Conservation (phyloP, 495 filamentous ascomycete species). For the Lasiosphaeris hirsuta region DNA sequence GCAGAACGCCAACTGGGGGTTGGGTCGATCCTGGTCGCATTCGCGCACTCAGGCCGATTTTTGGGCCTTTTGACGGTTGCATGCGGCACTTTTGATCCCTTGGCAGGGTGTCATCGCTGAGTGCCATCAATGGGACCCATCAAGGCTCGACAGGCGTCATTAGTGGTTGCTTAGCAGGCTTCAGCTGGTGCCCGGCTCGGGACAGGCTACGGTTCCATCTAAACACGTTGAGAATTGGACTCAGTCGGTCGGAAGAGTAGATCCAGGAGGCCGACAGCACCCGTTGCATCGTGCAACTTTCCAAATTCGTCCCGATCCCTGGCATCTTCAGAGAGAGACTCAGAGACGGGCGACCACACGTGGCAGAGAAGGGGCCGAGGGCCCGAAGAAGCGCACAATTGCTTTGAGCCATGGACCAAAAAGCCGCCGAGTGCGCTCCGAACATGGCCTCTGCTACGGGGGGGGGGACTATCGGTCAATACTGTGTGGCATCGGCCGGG, state of each 20-base stretch:
- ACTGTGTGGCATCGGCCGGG: too few species aligned
- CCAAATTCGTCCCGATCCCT: not conserved
- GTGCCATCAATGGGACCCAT: too few species aligned
- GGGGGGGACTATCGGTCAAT: too few species aligned
- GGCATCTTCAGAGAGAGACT: not conserved
- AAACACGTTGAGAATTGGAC: not conserved
- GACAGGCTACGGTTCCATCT: not conserved
- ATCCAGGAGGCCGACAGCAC: not conserved
- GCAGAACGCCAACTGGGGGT: not conserved
- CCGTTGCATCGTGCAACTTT: not conserved
- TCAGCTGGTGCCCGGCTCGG: not conserved
- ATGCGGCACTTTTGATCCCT: constrained; percentile 13
- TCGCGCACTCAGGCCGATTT: not conserved
- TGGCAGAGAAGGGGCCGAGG: constrained; percentile 4
- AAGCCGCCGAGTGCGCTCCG: constrained; percentile 10
- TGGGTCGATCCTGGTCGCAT: too few species aligned
- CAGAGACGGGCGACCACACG: not conserved
- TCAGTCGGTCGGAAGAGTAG: not conserved
- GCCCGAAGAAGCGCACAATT: not conserved
- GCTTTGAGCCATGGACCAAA: too few species aligned
- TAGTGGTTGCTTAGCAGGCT: too few species aligned
- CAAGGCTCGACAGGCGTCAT: too few species aligned
- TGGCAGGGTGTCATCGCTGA: not conserved
- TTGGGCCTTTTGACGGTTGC: not conserved
- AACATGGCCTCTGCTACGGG: not conserved